Conservation (phyloP, 768 basidiomycete genomes). For the Lepiota venenata region DNA sequence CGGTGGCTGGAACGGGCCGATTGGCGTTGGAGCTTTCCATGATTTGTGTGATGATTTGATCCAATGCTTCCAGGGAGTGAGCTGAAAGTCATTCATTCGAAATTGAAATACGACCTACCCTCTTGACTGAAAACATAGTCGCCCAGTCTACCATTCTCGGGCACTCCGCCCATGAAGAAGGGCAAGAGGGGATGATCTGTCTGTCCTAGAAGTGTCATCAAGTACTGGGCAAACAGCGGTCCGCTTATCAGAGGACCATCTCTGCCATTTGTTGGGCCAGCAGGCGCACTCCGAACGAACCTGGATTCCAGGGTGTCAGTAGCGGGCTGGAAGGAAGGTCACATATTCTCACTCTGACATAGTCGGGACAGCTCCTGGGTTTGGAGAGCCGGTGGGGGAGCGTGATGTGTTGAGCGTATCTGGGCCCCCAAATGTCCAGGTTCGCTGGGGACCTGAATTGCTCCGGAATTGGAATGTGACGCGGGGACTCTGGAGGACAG, state of each 20-base stretch:
- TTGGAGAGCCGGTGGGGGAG: constrained; percentile 1
- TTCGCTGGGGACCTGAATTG: constrained; percentile 3
- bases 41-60: constrained; percentile 82
- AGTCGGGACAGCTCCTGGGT: constrained; percentile 30
- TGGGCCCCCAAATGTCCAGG: constrained; percentile 8
- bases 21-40: constrained; percentile 78
- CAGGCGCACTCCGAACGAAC: constrained; percentile 20
- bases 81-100: not conserved
- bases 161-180: constrained; percentile 36
- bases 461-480: constrained; percentile 13
- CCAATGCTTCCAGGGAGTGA: constrained; percentile 50
- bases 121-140: constrained; percentile 94
- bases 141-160: constrained; percentile 64
- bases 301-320: constrained; percentile 12
- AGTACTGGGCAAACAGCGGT: constrained; percentile 68
- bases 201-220: constrained; percentile 57
- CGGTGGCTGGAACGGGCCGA: constrained; percentile 81
- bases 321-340: not conserved
- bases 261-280: constrained; percentile 17
- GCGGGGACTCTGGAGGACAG: constrained; percentile 3
- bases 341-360: constrained; percentile 48
- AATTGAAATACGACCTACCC: constrained; percentile 38
- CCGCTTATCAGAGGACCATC: constrained; percentile 45
- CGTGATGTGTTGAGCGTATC: not conserved
- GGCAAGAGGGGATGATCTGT: constrained; percentile 40